phyloP scores from a whole-genome alignment of 75 land plant species.

The Sequoia sempervirens region DNA sequence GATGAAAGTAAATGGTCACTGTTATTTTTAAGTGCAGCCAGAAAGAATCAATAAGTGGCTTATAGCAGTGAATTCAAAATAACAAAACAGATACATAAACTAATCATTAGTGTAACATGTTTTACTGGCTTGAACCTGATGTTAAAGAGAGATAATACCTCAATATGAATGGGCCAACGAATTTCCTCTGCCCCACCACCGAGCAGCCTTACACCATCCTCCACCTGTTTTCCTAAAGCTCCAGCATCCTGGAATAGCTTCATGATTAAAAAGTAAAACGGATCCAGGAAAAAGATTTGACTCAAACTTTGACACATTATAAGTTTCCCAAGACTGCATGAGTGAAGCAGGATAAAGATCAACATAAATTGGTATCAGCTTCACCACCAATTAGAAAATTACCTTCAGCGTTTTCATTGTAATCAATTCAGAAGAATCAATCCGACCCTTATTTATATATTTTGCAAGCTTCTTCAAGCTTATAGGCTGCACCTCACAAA shows the following conservation, averaged over 20 bases:
- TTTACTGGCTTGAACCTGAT: not conserved
- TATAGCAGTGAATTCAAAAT: not conserved
- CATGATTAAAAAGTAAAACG: not conserved
- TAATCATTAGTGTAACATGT: not conserved
- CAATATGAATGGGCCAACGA: constrained; percentile 82
- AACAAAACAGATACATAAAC: not conserved
- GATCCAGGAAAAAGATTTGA: not conserved
- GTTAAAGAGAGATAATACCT: constrained; percentile 39
- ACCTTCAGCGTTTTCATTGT: constrained; percentile 96
- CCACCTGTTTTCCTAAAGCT: constrained; percentile 71
- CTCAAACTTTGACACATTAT: not conserved
- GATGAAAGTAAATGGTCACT: not conserved
- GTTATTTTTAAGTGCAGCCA: not conserved
- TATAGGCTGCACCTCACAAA: constrained; percentile 46
- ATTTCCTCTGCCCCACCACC: constrained; percentile 66
- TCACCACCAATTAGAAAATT: constrained; percentile 1
- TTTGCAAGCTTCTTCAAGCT: constrained; percentile 69
- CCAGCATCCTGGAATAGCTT: constrained; percentile 59
- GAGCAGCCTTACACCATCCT: constrained; percentile 87
- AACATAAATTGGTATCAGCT: not conserved
- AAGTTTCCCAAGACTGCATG: not conserved
- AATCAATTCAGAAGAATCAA: constrained; percentile 81
- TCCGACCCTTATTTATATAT: constrained; percentile 64
- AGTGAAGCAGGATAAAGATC: not conserved
- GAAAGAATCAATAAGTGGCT: not conserved